phyloP scores from a whole-genome alignment of 768 basidiomycete genomes.

The Tricholoma sp. region DNA sequence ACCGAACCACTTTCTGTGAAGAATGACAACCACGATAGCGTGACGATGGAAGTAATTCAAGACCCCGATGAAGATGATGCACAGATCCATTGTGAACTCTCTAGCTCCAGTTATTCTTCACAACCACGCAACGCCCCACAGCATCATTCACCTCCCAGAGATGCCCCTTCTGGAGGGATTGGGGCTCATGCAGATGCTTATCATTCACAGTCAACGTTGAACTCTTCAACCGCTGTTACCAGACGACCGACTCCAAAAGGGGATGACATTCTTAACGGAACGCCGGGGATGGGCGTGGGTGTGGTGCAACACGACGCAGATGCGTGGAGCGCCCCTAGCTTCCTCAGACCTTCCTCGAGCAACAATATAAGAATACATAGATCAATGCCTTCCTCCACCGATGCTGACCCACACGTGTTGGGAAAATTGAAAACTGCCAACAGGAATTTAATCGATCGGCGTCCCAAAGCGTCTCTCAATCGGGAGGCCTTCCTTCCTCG shows the following conservation, averaged over 20 bases:
- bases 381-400: background rate
- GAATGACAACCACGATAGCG: background rate
- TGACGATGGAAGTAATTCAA: background rate
- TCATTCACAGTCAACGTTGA: background rate
- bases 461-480: background rate
- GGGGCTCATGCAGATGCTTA: background rate
- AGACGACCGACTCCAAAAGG: background rate
- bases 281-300: background rate
- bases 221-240: background rate
- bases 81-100: constrained; percentile 7
- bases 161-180: background rate
- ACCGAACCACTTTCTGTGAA: background rate
- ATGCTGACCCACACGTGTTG: background rate
- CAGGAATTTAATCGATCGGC: background rate
- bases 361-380: background rate
- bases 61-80: constrained; percentile 13
- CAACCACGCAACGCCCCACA: background rate
- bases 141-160: background rate
- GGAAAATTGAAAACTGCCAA: constrained; percentile 1
- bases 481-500: background rate
- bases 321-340: constrained; percentile 18
- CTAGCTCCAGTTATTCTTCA: background rate
- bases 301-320: constrained; percentile 13
- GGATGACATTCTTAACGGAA: background rate
- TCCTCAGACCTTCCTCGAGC: constrained; percentile 4